Conservation (phyloP, 306 rosid genomes). For the Sicyos edulis region DNA sequence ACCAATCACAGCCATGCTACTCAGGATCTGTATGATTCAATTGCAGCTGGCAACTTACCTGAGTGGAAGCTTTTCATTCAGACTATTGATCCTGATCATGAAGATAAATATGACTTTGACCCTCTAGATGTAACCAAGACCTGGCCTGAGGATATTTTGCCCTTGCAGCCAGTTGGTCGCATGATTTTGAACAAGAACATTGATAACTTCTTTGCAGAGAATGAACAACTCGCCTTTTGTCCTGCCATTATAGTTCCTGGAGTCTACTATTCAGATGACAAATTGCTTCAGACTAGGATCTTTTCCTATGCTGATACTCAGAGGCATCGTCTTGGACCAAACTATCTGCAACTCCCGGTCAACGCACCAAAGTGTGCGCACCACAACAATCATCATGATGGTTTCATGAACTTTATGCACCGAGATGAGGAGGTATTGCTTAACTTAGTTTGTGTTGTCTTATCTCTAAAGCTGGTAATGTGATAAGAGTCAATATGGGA, state of each 20-base stretch:
- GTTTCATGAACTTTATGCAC: slow-evolving; percentile 90
- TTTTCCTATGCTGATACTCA: slow-evolving; percentile 87
- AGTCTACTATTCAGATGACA: slow-evolving; percentile 75
- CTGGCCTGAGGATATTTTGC: slow-evolving; percentile 93
- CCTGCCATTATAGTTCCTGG: slow-evolving; percentile 85
- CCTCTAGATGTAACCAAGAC: slow-evolving; percentile 93
- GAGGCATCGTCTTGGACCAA: slow-evolving; percentile 97
- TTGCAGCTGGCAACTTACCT: slow-evolving; percentile 94
- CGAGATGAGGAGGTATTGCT: slow-evolving; percentile 79
- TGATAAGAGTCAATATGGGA: too few species aligned
- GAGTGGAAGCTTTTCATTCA: slow-evolving; percentile 94
- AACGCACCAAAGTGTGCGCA: slow-evolving; percentile 88
- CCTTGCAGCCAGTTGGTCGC: slow-evolving; percentile 95
- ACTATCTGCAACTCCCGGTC: slow-evolving; percentile 84
- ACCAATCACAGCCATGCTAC: slow-evolving; percentile 95
- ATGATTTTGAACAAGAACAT: slow-evolving; percentile 84
- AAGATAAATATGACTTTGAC: slow-evolving; percentile 80
- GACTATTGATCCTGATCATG: slow-evolving; percentile 85
- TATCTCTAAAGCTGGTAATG: too few species aligned
- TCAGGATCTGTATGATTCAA: slow-evolving; percentile 80
- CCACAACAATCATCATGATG: slow-evolving; percentile 93
- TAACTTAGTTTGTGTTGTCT: too few species aligned
- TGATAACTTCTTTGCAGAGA: slow-evolving; percentile 94
- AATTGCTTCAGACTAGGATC: slow-evolving; percentile 80
- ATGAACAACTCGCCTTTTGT: slow-evolving; percentile 88